These are phyloP conservation scores for Tubosaeta sp. DNA, from an alignment of 768 basidiomycete species.

Conservation along the genomic window DNA sequence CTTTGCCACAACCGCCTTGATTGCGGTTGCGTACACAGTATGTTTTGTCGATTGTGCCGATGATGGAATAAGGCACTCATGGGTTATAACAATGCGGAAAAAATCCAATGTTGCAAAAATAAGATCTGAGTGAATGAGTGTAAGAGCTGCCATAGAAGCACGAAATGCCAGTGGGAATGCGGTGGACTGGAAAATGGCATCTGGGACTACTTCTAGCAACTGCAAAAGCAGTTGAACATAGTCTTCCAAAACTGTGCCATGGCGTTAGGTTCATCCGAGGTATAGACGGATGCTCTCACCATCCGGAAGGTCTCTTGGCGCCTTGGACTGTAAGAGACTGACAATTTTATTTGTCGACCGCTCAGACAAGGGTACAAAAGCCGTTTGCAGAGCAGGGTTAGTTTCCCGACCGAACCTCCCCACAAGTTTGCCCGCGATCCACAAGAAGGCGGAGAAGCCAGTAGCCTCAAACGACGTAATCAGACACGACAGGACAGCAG, in stretches of 20 bases:
- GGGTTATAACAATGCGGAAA: slow-evolving; percentile 68
- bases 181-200: slow-evolving; percentile 73
- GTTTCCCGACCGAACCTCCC: slow-evolving; percentile 68
- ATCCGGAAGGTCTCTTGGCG: slow-evolving; percentile 78
- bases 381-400: slow-evolving; percentile 47
- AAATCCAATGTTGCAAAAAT: slow-evolving; percentile 80
- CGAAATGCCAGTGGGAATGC: slow-evolving; percentile 76
- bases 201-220: slow-evolving; percentile 63
- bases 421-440: slow-evolving; percentile 91
- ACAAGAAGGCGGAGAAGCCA: slow-evolving; percentile 82
- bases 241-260: slow-evolving; percentile 79
- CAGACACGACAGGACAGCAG: slow-evolving; percentile 73
- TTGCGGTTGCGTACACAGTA: slow-evolving; percentile 56
- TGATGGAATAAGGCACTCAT: slow-evolving; percentile 59
- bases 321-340: slow-evolving; percentile 59
- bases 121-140: slow-evolving; percentile 78
- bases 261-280: slow-evolving; percentile 2
- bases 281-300: slow-evolving; percentile 49
- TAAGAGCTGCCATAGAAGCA: slow-evolving; percentile 71
- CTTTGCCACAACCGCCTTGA: slow-evolving; percentile 57
- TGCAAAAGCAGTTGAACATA: slow-evolving; percentile 79
- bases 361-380: slow-evolving; percentile 69
- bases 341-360: slow-evolving; percentile 69
- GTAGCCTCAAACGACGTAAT: slow-evolving; percentile 72
- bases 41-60: slow-evolving; percentile 55